Evolutionary conservation across 805 yeast genomes (phyloP).

Genomic region (Pichia heedii): DNA sequence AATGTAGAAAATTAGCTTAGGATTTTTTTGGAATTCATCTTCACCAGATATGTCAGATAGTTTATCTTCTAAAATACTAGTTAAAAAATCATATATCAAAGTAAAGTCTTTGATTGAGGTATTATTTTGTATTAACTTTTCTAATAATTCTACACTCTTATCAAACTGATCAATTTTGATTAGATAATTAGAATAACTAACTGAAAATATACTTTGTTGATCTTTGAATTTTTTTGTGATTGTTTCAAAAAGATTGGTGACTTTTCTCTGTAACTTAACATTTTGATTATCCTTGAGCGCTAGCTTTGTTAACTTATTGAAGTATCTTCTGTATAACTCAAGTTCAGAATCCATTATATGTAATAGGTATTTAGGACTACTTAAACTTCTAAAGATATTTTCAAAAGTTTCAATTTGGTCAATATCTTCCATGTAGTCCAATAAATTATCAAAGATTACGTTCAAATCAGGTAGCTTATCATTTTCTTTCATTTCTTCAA

Average conservation of each 20-base stretch:
- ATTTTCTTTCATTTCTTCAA: neutral
- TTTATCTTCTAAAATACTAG: conserved; percentile 49
- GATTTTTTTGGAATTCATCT: conserved; percentile 8
- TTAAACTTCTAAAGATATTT: conserved; percentile 16
- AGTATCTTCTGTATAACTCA: conserved; percentile 39
- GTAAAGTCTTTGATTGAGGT: conserved; percentile 54
- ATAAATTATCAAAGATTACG: conserved; percentile 1
- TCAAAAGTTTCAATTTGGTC: conserved; percentile 8
- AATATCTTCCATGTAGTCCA: neutral
- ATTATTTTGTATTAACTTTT: conserved; percentile 38
- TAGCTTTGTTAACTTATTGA: conserved; percentile 30
- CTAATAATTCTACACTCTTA: conserved; percentile 36
- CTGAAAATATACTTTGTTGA: conserved; percentile 42
- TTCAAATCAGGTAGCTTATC: neutral
- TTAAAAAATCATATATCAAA: conserved; percentile 49
- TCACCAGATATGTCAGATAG: conserved; percentile 10
- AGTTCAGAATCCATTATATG: conserved; percentile 34
- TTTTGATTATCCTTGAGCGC: neutral
- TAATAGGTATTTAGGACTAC: conserved; percentile 28
- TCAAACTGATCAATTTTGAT: conserved; percentile 30
- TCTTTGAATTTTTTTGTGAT: conserved; percentile 45
- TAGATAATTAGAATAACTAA: conserved; percentile 41
- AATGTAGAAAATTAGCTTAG: conserved; percentile 28
- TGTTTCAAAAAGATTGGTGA: conserved; percentile 22
- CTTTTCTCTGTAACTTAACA: conserved; percentile 2